Evolutionary conservation across 495 filamentous ascomycete genomes (phyloP).

Genomic region (Amorphotheca resinae): DNA sequence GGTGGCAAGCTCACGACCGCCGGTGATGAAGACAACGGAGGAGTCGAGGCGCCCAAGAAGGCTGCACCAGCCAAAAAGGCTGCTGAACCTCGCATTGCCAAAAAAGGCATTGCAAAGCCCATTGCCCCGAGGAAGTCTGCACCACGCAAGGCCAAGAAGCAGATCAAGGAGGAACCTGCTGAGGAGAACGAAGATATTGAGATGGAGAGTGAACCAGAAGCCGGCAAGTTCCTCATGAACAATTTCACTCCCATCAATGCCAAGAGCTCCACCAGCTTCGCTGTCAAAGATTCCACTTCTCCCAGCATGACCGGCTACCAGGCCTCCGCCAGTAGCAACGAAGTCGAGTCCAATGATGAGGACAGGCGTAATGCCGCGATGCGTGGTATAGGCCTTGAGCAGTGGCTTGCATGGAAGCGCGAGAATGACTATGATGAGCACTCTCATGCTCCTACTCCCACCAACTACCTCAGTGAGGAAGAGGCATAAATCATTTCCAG

Average conservation of each 20-base stretch:
- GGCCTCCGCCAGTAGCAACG: too few species aligned
- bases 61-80: neutral
- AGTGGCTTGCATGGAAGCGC: neutral
- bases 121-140: too few species aligned
- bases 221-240: too few species aligned
- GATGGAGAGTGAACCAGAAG: too few species aligned
- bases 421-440: neutral
- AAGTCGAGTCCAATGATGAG: neutral
- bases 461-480: neutral
- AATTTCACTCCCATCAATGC: too few species aligned
- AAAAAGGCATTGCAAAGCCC: neutral
- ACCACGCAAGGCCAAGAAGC: too few species aligned
- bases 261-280: neutral
- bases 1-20: neutral
- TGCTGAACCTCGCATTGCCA: neutral
- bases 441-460: neutral
- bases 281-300: slow-evolving; percentile 2
- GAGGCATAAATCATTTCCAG: neutral
- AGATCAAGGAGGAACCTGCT: slow-evolving; percentile 4
- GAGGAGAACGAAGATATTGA: neutral
- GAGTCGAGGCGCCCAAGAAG: too few species aligned
- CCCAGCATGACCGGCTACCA: too few species aligned
- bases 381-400: neutral
- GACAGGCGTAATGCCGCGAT: neutral
- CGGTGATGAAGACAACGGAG: too few species aligned